Evolutionary conservation across 768 basidiomycete genomes (phyloP), one percentile per base, ranked within the genome.

Genomic region (Austroboletus eburneus): DNA sequence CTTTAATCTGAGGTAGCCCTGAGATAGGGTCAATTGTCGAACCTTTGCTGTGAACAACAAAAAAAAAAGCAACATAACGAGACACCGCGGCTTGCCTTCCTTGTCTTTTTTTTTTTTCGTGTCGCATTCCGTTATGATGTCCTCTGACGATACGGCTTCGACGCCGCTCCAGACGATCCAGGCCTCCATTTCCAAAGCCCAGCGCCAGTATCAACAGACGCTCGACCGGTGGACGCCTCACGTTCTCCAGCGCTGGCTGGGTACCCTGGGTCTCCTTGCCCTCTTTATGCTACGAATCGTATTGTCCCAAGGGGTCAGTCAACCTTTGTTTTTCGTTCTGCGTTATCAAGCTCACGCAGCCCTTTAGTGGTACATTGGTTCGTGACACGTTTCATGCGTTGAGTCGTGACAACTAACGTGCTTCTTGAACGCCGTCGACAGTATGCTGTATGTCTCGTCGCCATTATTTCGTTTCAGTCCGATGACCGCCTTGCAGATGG

Each of bases 141-240:
- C 64, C 41, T 66, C 64, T 12, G 64, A 66, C 52, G 64, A 66
- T 44, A 57, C 62, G 1, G 42, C 62, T 16, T 32, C 52, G 33
- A 55, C 58, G 16, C 64, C 64, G 13, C 41, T 66, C 21, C 64
- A 66, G 42, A 54, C 62, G 8, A 55, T 52, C 16, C 66, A 68
- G 34, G 47, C 52, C 12, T 52, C 48, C 7, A 9, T 66, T n/a
- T 40, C 55, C 5, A 81, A 79, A 57, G 43, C 77, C n/a, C 77
- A 79, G 57, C 79, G 91, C 23, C 81, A 84, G 62, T 93, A 94
- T 65, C 92, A 95, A 66, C 83, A 86, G 61, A 66, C 80, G 21
- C 77, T 97, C n/a, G 96, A 99, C 75, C 80, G 89, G 21, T 83
- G 86, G 73, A 96, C 95, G 3, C 96, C 96, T 0, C 82, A 91